Percentiles rank a stretch among this genome's conserved stretches.
phyloP scores from a whole-genome alignment of 2,329 filamentous ascomycete species.

The Fusarium tuaranense region DNA sequence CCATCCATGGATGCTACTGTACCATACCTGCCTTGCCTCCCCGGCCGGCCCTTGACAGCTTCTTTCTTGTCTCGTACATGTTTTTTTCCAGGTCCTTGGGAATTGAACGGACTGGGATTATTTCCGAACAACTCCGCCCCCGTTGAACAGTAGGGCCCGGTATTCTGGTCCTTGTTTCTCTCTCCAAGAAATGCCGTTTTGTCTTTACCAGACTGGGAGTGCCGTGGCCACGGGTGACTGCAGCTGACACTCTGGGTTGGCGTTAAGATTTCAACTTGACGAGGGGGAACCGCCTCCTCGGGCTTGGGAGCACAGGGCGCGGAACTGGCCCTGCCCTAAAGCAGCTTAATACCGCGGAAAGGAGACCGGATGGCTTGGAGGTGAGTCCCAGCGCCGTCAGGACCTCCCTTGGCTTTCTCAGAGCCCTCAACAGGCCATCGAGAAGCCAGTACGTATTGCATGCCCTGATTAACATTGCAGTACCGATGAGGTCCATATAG shows the following conservation, averaged over 20 bases:
- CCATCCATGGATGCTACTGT: too few relatives aligned
- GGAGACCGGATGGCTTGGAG: constrained; percentile 28
- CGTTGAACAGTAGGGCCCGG: constrained; percentile 34
- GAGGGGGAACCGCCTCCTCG: constrained; percentile 31
- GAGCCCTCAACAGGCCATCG: neutral
- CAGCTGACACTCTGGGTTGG: constrained; percentile 21
- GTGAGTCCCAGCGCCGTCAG: constrained; percentile 16
- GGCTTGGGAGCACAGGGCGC: constrained; percentile 16
- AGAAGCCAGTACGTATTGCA: constrained; percentile 1
- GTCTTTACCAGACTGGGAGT: constrained; percentile 32
- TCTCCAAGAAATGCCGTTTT: constrained; percentile 35
- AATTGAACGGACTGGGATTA: constrained; percentile 21
- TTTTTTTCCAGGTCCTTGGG: constrained; percentile 20
- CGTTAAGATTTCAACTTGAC: constrained; percentile 28
- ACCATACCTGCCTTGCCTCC: neutral
- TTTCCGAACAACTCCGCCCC: constrained; percentile 35
- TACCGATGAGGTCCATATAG: constrained; percentile 5
- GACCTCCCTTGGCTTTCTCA: constrained; percentile 7
- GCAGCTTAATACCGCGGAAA: constrained; percentile 40
- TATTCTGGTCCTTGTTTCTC: constrained; percentile 36
- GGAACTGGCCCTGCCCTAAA: constrained; percentile 29
- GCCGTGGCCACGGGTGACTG: constrained; percentile 33
- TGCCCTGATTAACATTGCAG: constrained; percentile 4
- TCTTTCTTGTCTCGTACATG: neutral
- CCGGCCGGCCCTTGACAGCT: neutral